Conservation (phyloP, 306 rosid species). For the Sicyos baderoa region DNA sequence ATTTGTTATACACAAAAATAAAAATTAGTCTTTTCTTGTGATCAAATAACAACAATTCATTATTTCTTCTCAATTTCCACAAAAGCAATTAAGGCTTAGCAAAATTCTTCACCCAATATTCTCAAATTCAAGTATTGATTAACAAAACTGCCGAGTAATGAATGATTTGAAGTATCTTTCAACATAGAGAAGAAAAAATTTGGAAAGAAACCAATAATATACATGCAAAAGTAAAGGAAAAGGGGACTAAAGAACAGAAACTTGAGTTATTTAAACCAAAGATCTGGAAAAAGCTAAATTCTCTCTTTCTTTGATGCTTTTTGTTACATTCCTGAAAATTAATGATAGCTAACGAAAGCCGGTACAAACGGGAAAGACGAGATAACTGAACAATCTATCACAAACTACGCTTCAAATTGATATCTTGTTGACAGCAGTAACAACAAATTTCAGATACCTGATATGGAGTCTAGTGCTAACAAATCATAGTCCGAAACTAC, state of each 20-base stretch:
- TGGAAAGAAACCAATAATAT: not conserved
- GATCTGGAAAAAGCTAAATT: not conserved
- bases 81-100: not conserved
- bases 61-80: not conserved
- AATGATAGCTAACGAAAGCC: not conserved
- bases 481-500: constrained; percentile 93
- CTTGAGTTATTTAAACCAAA: not conserved
- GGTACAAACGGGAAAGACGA: not conserved
- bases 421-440: not conserved
- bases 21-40: not conserved
- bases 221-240: not conserved
- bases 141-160: not conserved
- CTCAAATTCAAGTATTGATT: not conserved
- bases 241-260: not conserved
- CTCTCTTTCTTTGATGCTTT: not conserved
- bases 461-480: constrained; percentile 84
- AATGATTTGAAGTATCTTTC: not conserved
- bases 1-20: not conserved
- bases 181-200: not conserved
- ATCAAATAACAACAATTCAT: not conserved
- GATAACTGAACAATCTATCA: not conserved
- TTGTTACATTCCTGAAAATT: not conserved
- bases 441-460: constrained; percentile 31
- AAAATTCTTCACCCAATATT: not conserved
- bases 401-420: not conserved